These are phyloP conservation scores for Mollisiaceae sp. DNA, from an alignment of 2,329 filamentous ascomycete genomes.

Conservation along the genomic window DNA sequence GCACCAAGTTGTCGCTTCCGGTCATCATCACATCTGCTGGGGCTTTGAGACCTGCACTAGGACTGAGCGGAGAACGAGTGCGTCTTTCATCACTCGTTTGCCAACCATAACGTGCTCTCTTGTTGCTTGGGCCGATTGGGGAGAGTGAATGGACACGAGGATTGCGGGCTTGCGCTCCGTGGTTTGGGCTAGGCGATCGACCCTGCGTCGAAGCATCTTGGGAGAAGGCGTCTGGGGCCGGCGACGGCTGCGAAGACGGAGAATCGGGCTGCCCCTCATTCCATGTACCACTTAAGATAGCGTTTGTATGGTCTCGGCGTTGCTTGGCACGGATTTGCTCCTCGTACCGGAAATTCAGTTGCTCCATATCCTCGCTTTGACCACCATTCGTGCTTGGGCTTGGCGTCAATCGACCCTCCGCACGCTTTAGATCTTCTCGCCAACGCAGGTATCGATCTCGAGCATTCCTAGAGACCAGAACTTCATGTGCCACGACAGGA, in stretches of 20 bases:
- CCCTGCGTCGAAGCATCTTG: conserved; percentile 24
- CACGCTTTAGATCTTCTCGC: conserved; percentile 72
- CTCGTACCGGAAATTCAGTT: conserved; percentile 38
- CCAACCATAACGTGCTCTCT: conserved; percentile 36
- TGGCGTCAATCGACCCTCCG: conserved; percentile 50
- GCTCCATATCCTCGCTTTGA: conserved; percentile 32
- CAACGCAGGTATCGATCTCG: conserved; percentile 80
- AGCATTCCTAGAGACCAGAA: conserved; percentile 79
- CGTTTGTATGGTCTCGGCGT: conserved; percentile 55
- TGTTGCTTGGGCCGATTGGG: conserved; percentile 18
- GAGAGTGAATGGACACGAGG: conserved; percentile 27
- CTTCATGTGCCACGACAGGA: conserved; percentile 72
- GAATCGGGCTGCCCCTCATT: conserved; percentile 68
- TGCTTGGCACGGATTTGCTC: conserved; percentile 40
- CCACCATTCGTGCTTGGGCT: conserved; percentile 36
- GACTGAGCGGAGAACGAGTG: conserved; percentile 39
- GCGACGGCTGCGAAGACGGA: conserved; percentile 44
- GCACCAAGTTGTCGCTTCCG: conserved; percentile 10
- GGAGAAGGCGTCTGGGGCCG: conserved; percentile 26
- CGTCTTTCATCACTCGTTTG: conserved; percentile 35
- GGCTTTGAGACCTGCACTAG: conserved; percentile 31
- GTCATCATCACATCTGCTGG: conserved; percentile 32
- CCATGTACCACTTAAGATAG: conserved; percentile 62
- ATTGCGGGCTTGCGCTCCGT: conserved; percentile 12
- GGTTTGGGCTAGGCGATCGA: conserved; percentile 19